Base-by-base conservation (phyloP, 2,329 filamentous ascomycete species). In the Paecilomyces sp. region DNA sequence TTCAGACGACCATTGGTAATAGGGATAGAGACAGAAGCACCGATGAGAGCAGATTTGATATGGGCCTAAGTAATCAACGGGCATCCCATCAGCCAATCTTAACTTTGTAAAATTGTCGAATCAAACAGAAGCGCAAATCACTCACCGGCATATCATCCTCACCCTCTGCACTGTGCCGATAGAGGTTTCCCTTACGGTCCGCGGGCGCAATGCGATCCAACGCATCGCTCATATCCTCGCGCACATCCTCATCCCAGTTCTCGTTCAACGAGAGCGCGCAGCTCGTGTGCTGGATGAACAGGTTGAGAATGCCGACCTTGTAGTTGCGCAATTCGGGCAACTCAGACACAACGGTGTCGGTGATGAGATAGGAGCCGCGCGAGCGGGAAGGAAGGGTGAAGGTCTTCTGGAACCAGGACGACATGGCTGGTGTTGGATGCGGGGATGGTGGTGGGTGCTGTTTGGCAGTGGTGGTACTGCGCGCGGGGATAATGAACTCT, bases 271-370 rank as follows among this genome's bases (percentile, higher is more conserved):
- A 90, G 57, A 99, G 82, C 12, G 90, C 94, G 76, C 92, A 96
- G 70, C 87, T 91, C 4, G 94, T 99, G 78, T 99, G 94, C 78
- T 99, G 93, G 58, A 97, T 83, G 75, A 97, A 99, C 54, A 99
- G 82, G 74, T 96, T 87, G 63, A 97, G 79, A 62, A 96, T 77
- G 53, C 92, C 92, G 67, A 94, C 85, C 74, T 93, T 93, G 83
- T 96, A 96, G 65, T 85, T 74, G 61, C 82, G 81, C 64, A 97
- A 84, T 76, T 97, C 92, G 3, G 93, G 92, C 0, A 97, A 78
- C 61, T 86, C 80, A 56, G 81, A 79, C 28, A 85, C 67, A 59
- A 97, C 83, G 57, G 88, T 81, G 73, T 92, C 86, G 56, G 93
- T 97, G 68, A 97, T 83, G 61, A 97, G 89, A 79, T 97, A 97